These are phyloP conservation scores for Cenococcum geophilum DNA, from an alignment of 495 filamentous ascomycete species.

Conservation along the genomic window DNA sequence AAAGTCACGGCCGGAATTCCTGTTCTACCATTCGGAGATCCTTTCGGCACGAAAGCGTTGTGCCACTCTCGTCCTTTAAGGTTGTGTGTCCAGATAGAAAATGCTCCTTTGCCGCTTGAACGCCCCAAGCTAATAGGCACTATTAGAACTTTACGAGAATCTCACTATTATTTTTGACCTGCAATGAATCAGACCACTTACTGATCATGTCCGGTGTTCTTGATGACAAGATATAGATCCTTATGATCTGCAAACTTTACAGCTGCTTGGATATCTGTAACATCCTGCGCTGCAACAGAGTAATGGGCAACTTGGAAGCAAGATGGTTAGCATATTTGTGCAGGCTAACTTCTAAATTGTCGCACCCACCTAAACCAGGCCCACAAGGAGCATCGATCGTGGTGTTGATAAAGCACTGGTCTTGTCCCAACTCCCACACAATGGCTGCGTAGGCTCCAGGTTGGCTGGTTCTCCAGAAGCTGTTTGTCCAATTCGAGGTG, in stretches of 20 bases:
- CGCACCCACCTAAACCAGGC: not conserved
- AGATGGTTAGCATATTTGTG: no score
- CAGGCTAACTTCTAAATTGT: no score
- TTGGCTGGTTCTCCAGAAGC: constrained; percentile 17
- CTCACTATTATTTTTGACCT: not conserved
- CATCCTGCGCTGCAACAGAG: constrained; percentile 27
- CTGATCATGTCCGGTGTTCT: constrained; percentile 37
- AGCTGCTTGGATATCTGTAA: constrained; percentile 32
- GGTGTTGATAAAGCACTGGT: constrained; percentile 15
- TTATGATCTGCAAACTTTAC: constrained; percentile 12
- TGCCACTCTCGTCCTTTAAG: constrained; percentile 11
- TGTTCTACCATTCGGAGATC: no score
- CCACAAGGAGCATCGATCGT: constrained; percentile 5
- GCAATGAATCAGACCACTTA: not conserved
- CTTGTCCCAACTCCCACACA: constrained; percentile 13
- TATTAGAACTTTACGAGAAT: no score
- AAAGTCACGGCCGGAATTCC: no score
- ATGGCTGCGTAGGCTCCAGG: constrained; percentile 13
- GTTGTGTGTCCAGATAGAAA: constrained; percentile 2
- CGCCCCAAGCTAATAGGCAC: not conserved
- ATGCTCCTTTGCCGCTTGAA: constrained; percentile 5
- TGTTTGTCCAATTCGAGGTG: constrained; percentile 9
- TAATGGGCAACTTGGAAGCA: constrained; percentile 25
- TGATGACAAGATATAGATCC: constrained; percentile 35
- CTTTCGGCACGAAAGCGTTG: not conserved